A percentile compares a stretch with the other conserved stretches of the same genome.
These are phyloP conservation scores for Naegleria fowleri DNA, from an alignment of 208 protist species.

Conservation along the genomic window DNA sequence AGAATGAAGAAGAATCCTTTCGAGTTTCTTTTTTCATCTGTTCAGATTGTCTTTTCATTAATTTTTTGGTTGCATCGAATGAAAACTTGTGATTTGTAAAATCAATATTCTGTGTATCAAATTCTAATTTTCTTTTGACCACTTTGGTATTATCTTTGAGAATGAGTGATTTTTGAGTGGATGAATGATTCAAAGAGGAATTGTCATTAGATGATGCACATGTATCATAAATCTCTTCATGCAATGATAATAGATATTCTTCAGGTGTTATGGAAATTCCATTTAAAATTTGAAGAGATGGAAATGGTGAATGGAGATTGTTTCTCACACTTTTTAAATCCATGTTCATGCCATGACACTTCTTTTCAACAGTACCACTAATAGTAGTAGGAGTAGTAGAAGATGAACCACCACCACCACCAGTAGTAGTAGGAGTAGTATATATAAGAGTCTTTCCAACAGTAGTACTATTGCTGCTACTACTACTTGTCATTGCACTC, in stretches of 20 bases:
- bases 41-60: background rate
- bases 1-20: background rate
- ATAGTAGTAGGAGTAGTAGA: no score
- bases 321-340: background rate
- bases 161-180: background rate
- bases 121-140: background rate
- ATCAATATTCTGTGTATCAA: background rate
- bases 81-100: background rate
- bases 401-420: no score
- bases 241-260: background rate
- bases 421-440: no score
- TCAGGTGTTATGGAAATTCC: background rate
- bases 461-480: background rate
- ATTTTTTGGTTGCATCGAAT: background rate
- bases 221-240: constrained; percentile 22
- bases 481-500: background rate
- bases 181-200: background rate
- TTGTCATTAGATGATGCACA: background rate
- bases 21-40: background rate
- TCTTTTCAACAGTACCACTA: no score
- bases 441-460: no score
- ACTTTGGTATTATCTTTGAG: background rate
- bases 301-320: background rate
- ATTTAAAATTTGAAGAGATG: background rate
- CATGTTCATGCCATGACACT: background rate